phyloP scores from a whole-genome alignment of 768 basidiomycete genomes.

The Tylopilus sp. region DNA sequence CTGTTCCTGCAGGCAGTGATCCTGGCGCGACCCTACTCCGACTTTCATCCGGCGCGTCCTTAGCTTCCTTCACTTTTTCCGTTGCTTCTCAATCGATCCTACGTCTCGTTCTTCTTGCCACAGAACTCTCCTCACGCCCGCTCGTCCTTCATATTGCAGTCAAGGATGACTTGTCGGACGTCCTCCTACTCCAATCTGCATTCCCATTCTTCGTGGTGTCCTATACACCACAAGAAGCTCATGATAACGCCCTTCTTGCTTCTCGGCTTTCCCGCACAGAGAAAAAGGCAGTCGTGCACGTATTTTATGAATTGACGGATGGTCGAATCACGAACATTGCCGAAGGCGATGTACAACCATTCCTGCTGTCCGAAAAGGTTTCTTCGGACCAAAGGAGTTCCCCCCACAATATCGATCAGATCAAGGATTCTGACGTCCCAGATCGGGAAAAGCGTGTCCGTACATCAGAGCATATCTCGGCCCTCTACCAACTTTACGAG shows the following conservation, averaged over 20 bases:
- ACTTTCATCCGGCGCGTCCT: slow-evolving; percentile 36
- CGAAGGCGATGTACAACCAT: slow-evolving; percentile 57
- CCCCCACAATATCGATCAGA: neutral
- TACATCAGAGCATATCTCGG: slow-evolving; percentile 8
- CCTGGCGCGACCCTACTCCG: slow-evolving; percentile 55
- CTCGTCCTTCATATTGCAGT: slow-evolving; percentile 72
- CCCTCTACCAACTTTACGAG: slow-evolving; percentile 60
- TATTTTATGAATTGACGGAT: slow-evolving; percentile 53
- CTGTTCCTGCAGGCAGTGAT: slow-evolving; percentile 64
- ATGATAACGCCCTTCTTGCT: slow-evolving; percentile 87
- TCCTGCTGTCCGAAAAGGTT: slow-evolving; percentile 50
- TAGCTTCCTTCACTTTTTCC: slow-evolving; percentile 59
- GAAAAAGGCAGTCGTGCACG: slow-evolving; percentile 79
- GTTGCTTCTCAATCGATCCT: slow-evolving; percentile 51
- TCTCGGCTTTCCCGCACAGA: slow-evolving; percentile 71
- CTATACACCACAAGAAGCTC: slow-evolving; percentile 71
- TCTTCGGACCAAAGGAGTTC: slow-evolving; percentile 34
- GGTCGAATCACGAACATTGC: slow-evolving; percentile 48
- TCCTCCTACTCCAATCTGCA: slow-evolving; percentile 71
- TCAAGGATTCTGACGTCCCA: neutral
- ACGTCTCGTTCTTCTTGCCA: slow-evolving; percentile 63
- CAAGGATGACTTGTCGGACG: slow-evolving; percentile 65
- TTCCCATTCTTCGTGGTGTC: slow-evolving; percentile 84
- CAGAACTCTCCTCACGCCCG: slow-evolving; percentile 60
- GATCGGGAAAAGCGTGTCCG: neutral